A percentile compares a stretch with the other conserved stretches of the same genome.
Conservation (phyloP, 2,329 filamentous ascomycete species). For the Fusarium tjaetaba region DNA sequence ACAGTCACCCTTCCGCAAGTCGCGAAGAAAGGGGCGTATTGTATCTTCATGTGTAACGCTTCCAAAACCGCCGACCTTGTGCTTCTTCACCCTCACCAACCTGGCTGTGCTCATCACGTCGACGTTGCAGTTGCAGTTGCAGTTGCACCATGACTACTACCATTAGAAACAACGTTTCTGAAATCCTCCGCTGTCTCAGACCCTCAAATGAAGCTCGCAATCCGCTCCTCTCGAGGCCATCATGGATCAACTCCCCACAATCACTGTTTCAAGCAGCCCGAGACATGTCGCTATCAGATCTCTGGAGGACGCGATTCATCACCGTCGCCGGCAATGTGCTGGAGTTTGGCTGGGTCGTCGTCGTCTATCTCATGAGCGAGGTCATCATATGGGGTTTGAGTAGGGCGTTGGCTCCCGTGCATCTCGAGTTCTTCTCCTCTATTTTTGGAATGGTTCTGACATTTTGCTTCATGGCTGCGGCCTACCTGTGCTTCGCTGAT, state of each 20-base stretch:
- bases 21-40: conserved; percentile 19
- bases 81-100: conserved; percentile 15
- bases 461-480: conserved; percentile 49
- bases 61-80: conserved; percentile 8
- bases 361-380: conserved; percentile 55
- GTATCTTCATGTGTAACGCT: conserved; percentile 32
- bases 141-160: conserved; percentile 39
- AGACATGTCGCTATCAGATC: conserved; percentile 34
- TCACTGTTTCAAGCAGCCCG: conserved; percentile 39
- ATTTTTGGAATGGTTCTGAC: conserved; percentile 59
- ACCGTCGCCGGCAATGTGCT: conserved; percentile 1
- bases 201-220: conserved; percentile 38
- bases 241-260: conserved; percentile 18
- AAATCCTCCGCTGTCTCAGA: conserved; percentile 46
- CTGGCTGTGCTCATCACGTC: conserved; percentile 6
- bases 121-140: conserved; percentile 27
- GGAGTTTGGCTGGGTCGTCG: conserved; percentile 46
- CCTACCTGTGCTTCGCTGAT: conserved; percentile 24
- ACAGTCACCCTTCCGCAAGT: conserved; percentile 28
- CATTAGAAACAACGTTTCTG: conserved; percentile 30
- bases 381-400: conserved; percentile 59
- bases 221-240: conserved; percentile 13
- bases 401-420: conserved; percentile 44
- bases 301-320: conserved; percentile 35
- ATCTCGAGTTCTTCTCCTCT: conserved; percentile 57